A percentile compares a stretch with the other conserved stretches of the same genome.
Conservation (phyloP, 805 yeast genomes). For the Wickerhamia fluorescens region DNA sequence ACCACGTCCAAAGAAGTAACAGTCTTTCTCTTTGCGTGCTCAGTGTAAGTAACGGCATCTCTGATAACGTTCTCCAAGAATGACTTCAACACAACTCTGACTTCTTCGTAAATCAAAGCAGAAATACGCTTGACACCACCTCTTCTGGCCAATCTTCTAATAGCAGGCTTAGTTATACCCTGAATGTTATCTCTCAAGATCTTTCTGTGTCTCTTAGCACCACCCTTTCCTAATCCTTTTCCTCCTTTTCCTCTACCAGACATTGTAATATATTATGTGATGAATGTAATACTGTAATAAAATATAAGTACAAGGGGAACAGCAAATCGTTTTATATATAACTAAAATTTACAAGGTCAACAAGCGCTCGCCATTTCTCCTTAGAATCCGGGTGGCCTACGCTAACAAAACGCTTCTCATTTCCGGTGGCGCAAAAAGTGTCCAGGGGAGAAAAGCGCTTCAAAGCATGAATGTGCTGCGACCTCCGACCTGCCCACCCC, state of each 20-base stretch:
- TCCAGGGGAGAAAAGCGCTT: no score
- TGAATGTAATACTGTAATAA: slow-evolving; percentile 20
- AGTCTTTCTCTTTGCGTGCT: slow-evolving; percentile 99
- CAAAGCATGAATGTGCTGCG: no score
- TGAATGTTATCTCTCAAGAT: slow-evolving; percentile 98
- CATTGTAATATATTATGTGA: slow-evolving; percentile 36
- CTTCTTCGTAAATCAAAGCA: slow-evolving; percentile 97
- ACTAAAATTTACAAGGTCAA: slow-evolving; percentile 6
- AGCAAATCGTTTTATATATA: slow-evolving; percentile 12
- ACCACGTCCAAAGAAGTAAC: slow-evolving; percentile 98
- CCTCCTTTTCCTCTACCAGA: slow-evolving; percentile 99
- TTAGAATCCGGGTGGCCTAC: no score
- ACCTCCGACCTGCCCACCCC: no score
- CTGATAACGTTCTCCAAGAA: slow-evolving; percentile 96
- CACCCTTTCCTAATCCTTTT: slow-evolving; percentile 99
- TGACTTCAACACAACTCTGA: slow-evolving; percentile 91
- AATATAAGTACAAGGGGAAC: slow-evolving; percentile 9
- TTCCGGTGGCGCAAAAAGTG: no score
- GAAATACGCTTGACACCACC: slow-evolving; percentile 99
- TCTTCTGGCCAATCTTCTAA: slow-evolving; percentile 99
- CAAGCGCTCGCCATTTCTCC: no score
- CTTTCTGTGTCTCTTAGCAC: slow-evolving; percentile 99
- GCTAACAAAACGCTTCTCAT: no score
- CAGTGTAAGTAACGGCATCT: slow-evolving; percentile 99
- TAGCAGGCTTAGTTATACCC: slow-evolving; percentile 99